phyloP scores from a whole-genome alignment of 176 grass and related monocot species.

The Oryza meyeriana region DNA sequence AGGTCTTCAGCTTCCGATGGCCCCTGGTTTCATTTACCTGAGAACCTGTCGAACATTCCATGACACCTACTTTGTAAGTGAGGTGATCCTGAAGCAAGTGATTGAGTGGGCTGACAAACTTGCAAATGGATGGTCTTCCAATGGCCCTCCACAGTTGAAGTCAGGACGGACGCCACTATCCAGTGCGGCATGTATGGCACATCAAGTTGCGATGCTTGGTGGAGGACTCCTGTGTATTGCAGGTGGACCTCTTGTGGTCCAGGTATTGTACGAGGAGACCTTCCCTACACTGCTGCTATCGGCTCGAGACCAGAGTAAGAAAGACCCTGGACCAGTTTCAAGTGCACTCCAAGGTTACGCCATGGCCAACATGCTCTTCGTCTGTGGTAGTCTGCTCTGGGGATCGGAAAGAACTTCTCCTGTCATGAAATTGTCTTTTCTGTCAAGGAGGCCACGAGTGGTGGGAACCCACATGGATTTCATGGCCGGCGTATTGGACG shows the following conservation, averaged over 20 bases:
- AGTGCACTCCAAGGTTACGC: conserved; percentile 77
- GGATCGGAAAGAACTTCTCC: conserved; percentile 43
- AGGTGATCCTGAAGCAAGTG: conserved; percentile 82
- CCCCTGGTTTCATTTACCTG: conserved; percentile 87
- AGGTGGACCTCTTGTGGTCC: conserved; percentile 67
- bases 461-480: conserved; percentile 91
- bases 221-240: conserved; percentile 81
- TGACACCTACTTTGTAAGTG: conserved; percentile 75
- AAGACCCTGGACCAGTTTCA: conserved; percentile 45
- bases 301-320: conserved; percentile 47
- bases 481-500: conserved; percentile 72
- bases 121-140: conserved; percentile 66
- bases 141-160: conserved; percentile 56
- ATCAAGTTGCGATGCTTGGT: conserved; percentile 79
- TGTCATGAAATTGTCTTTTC: conserved; percentile 49
- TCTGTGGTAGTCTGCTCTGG: conserved; percentile 74
- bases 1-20: conserved; percentile 54
- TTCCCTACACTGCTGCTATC: conserved; percentile 80
- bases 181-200: conserved; percentile 54
- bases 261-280: conserved; percentile 89
- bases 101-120: conserved; percentile 69
- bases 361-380: conserved; percentile 89
- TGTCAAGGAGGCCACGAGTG: conserved; percentile 65
- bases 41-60: conserved; percentile 80
- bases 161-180: conserved; percentile 63